These are phyloP conservation scores for Thozetella sp. DNA, from an alignment of 495 filamentous ascomycete genomes.

Conservation along the genomic window DNA sequence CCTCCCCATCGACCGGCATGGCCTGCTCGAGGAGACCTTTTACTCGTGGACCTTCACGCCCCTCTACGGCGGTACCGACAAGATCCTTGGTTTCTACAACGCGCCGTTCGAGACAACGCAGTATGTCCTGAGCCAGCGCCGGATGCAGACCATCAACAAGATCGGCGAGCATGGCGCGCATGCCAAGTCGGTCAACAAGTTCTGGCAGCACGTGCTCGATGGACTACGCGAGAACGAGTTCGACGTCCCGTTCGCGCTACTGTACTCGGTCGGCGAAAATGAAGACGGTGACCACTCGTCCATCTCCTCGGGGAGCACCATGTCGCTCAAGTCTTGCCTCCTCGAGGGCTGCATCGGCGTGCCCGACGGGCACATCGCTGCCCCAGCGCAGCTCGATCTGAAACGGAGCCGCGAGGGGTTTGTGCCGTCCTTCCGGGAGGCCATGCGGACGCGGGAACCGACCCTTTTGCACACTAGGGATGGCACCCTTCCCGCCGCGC, in stretches of 20 bases:
- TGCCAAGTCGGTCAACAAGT: constrained; percentile 57
- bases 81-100: constrained; percentile 52
- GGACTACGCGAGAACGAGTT: constrained; percentile 48
- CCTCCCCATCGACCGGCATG: constrained; percentile 46
- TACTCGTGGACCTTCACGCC: constrained; percentile 64
- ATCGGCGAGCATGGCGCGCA: constrained; percentile 58
- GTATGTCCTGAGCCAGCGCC: constrained; percentile 53
- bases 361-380: constrained; percentile 48
- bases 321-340: constrained; percentile 48
- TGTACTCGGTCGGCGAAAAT: constrained; percentile 51
- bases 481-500: constrained; percentile 49
- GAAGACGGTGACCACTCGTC: constrained; percentile 58
- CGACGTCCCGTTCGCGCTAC: constrained; percentile 55
- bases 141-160: constrained; percentile 59
- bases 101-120: constrained; percentile 59
- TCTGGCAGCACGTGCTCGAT: constrained; percentile 52
- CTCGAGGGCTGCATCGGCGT: constrained; percentile 61
- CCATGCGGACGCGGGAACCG: constrained; percentile 53
- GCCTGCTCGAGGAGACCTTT: constrained; percentile 59
- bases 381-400: constrained; percentile 54
- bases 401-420: constrained; percentile 55
- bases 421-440: constrained; percentile 58
- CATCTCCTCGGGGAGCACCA: constrained; percentile 56
- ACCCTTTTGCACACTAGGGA: constrained; percentile 55
- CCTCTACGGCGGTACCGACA: constrained; percentile 47